Evolutionary conservation across 768 basidiomycete genomes (phyloP).

Genomic region (Mycena filopes): DNA sequence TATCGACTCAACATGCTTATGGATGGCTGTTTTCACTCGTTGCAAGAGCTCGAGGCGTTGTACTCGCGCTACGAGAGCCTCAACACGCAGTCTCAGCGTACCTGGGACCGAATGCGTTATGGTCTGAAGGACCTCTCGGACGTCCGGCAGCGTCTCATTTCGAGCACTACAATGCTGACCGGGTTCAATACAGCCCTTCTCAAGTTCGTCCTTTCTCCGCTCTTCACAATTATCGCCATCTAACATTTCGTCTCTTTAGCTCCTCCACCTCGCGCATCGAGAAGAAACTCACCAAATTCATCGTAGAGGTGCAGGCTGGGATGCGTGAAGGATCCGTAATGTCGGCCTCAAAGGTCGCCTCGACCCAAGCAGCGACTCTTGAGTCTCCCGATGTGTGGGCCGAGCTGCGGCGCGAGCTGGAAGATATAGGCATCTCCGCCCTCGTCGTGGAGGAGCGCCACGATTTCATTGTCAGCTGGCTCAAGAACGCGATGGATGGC

Average conservation of each 20-base stretch:
- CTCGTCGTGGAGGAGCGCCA: slow-evolving; percentile 27
- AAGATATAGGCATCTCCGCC: slow-evolving; percentile 33
- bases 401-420: slow-evolving; percentile 29
- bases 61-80: slow-evolving; percentile 27
- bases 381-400: slow-evolving; percentile 33
- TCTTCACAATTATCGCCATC: neutral
- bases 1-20: slow-evolving; percentile 23
- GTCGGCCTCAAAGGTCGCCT: slow-evolving; percentile 12
- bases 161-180: slow-evolving; percentile 24
- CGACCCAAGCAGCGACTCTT: slow-evolving; percentile 19
- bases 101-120: slow-evolving; percentile 36
- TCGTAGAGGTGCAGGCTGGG: slow-evolving; percentile 30
- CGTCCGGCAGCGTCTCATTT: slow-evolving; percentile 23
- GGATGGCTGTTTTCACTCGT: slow-evolving; percentile 10
- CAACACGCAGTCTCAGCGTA: slow-evolving; percentile 29
- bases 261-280: slow-evolving; percentile 28
- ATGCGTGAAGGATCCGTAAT: slow-evolving; percentile 33
- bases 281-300: slow-evolving; percentile 30
- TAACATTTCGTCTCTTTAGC: slow-evolving; percentile 8
- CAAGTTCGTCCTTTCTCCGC: slow-evolving; percentile 18
- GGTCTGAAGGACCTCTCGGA: slow-evolving; percentile 31
- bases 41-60: slow-evolving; percentile 29
- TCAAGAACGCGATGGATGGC: slow-evolving; percentile 24
- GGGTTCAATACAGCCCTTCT: slow-evolving; percentile 24
- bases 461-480: slow-evolving; percentile 29